phyloP scores from a whole-genome alignment of 345 rosid genomes.

The Pugionium cornutum region DNA sequence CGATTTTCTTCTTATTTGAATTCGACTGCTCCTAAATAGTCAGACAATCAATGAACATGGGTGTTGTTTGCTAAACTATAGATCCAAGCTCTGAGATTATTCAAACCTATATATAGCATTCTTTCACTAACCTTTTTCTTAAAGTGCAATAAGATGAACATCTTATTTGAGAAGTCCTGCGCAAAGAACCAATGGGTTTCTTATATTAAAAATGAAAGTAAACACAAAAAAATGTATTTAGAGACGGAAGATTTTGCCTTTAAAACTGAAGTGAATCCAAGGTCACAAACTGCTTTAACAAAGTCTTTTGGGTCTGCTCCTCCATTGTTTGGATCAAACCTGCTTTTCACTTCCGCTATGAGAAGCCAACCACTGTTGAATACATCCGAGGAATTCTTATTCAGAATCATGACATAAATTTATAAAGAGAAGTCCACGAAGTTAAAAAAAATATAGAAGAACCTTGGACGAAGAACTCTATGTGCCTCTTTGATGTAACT shows the following conservation, averaged over 20 bases:
- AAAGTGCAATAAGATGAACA: constrained; percentile 77
- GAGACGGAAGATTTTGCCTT: constrained; percentile 47
- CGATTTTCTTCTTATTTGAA: constrained; percentile 53
- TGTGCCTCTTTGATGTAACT: constrained; percentile 77
- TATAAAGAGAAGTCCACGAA: not conserved
- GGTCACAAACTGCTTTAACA: constrained; percentile 65
- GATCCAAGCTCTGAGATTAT: not conserved
- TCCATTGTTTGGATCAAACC: constrained; percentile 85
- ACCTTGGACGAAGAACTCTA: constrained; percentile 93
- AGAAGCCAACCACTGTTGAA: constrained; percentile 81
- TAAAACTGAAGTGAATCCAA: constrained; percentile 61
- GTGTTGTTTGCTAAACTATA: no score
- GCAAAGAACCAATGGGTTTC: not conserved
- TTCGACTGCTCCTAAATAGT: constrained; percentile 53
- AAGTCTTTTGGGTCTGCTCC: constrained; percentile 83
- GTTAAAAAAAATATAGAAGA: not conserved
- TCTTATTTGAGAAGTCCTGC: constrained; percentile 89
- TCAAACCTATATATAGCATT: not conserved
- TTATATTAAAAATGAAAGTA: constrained; percentile 8
- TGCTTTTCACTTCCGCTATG: constrained; percentile 93
- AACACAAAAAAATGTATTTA: not conserved
- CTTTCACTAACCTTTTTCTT: constrained; percentile 64
- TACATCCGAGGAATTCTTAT: constrained; percentile 4
- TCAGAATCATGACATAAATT: not conserved
- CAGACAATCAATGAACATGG: not conserved